phyloP scores from a whole-genome alignment of 2,329 filamentous ascomycete genomes.

The Magnaporthiopsis incrustans region DNA sequence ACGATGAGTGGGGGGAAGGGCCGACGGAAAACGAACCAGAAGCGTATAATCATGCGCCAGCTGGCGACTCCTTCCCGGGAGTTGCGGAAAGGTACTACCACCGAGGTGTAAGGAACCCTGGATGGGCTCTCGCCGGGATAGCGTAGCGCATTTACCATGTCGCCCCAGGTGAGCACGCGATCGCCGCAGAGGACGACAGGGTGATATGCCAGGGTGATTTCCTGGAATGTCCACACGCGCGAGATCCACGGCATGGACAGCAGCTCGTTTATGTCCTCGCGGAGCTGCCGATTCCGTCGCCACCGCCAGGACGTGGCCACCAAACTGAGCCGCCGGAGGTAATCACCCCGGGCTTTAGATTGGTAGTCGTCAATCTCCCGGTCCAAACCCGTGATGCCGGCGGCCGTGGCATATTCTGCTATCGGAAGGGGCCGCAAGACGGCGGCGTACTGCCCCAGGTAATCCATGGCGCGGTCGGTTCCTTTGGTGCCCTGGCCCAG shows the following conservation, averaged over 20 bases:
- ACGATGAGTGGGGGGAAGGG: background rate
- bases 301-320: background rate
- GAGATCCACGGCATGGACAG: background rate
- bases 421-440: background rate
- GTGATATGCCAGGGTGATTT: background rate
- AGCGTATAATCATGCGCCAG: background rate
- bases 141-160: background rate
- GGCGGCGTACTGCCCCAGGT: background rate
- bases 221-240: conserved; percentile 1
- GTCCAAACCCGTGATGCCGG: background rate
- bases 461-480: background rate
- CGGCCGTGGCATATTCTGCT: background rate
- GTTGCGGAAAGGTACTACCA: background rate
- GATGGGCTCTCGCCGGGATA: background rate
- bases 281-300: background rate
- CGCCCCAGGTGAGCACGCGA: background rate
- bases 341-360: background rate
- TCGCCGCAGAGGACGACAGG: background rate
- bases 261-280: background rate
- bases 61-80: background rate
- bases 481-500: background rate
- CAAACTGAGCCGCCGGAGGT: background rate
- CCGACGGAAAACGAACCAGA: background rate
- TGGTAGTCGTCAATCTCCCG: background rate
- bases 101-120: background rate